phyloP scores from a whole-genome alignment of 176 grass and related monocot genomes.

The Triticum aestivum region IWGSC_CS_RefSeq_v2.1 NC_057796.1:461308933-461309432 shows the following conservation, averaged over 20 bases:
- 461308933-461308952: neutral
- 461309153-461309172: constrained; percentile 70
- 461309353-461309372: neutral
- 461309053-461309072: constrained; percentile 55
- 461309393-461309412: neutral
- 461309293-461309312: too few species aligned
- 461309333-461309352: too few species aligned
- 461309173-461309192: constrained; percentile 25
- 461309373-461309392: neutral
- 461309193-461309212: neutral
- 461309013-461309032: constrained; percentile 76
- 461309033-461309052: constrained; percentile 84
- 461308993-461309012: constrained; percentile 80
- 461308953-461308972: constrained; percentile 56
- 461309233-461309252: too few species aligned
- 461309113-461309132: constrained; percentile 80
- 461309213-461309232: neutral
- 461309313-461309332: too few species aligned
- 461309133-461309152: constrained; percentile 82
- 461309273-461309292: too few species aligned
- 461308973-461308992: constrained; percentile 91
- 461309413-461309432: neutral
- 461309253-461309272: too few species aligned
- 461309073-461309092: constrained; percentile 81
- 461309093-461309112: constrained; percentile 86